These are phyloP conservation scores for Tetrahymena malaccensis DNA, from an alignment of 73 alveolate genomes.

Conservation along the genomic window DNA sequence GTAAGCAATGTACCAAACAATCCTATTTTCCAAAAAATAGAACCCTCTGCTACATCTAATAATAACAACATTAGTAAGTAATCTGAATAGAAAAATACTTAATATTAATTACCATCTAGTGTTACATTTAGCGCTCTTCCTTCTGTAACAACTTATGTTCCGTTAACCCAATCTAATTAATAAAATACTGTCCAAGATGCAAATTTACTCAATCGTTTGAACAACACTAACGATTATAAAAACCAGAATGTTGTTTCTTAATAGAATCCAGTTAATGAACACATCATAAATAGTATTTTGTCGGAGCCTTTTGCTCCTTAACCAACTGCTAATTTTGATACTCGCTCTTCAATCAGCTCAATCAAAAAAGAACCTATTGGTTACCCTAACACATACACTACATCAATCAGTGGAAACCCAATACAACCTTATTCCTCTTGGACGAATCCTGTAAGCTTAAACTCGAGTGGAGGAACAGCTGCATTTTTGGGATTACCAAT, in stretches of 20 bases:
- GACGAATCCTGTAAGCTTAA: background rate
- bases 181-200: background rate
- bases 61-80: too few relatives aligned
- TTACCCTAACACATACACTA: background rate
- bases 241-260: background rate
- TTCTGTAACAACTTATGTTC: background rate
- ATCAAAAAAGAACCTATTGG: background rate
- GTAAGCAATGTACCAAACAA: background rate
- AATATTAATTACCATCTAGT: background rate
- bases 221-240: background rate
- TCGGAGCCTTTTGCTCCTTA: background rate
- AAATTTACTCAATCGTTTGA: too few relatives aligned
- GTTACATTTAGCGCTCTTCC: background rate
- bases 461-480: background rate
- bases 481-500: background rate
- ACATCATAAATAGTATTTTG: background rate
- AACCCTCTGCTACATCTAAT: background rate
- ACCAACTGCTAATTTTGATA: background rate
- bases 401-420: background rate
- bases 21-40: background rate
- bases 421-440: background rate
- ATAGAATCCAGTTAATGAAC: background rate
- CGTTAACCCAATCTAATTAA: background rate
- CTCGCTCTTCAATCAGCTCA: background rate
- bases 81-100: background rate